phyloP scores from a whole-genome alignment of 305 asterid species.

The Plantago lanceolata region DNA sequence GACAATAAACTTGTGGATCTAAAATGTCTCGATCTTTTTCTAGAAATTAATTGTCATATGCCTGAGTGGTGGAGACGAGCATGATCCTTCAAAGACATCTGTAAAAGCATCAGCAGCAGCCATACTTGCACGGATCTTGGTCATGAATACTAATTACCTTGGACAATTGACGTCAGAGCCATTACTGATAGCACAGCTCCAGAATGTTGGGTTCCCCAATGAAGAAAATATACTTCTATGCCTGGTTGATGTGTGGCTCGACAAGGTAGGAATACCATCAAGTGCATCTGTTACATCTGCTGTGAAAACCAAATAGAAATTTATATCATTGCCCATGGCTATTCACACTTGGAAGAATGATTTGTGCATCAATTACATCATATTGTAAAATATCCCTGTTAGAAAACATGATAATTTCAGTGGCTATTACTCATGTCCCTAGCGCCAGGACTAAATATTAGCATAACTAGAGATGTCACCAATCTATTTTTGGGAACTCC shows the following conservation, averaged over 20 bases:
- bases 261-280: conserved; percentile 50
- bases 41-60: conserved; percentile 77
- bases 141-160: conserved; percentile 79
- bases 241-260: conserved; percentile 93
- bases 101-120: conserved; percentile 79
- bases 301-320: conserved; percentile 1
- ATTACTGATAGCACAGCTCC: conserved; percentile 56
- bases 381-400: no score
- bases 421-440: no score
- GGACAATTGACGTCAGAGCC: conserved; percentile 84
- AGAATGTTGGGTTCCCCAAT: conserved; percentile 62
- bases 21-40: conserved; percentile 28
- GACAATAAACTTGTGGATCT: not conserved
- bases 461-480: no score
- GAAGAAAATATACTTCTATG: conserved; percentile 85
- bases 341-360: conserved; percentile 5
- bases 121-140: conserved; percentile 81
- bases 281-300: not conserved
- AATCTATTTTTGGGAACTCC: no score
- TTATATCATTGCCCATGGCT: conserved; percentile 8
- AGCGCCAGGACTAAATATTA: no score
- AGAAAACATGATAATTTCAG: no score
- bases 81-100: conserved; percentile 72
- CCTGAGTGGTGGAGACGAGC: conserved; percentile 85
- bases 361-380: no score